Percentiles rank a stretch among this genome's conserved stretches.
Conservation (phyloP, 805 yeast genomes). For the Myxozyma geophila region DNA sequence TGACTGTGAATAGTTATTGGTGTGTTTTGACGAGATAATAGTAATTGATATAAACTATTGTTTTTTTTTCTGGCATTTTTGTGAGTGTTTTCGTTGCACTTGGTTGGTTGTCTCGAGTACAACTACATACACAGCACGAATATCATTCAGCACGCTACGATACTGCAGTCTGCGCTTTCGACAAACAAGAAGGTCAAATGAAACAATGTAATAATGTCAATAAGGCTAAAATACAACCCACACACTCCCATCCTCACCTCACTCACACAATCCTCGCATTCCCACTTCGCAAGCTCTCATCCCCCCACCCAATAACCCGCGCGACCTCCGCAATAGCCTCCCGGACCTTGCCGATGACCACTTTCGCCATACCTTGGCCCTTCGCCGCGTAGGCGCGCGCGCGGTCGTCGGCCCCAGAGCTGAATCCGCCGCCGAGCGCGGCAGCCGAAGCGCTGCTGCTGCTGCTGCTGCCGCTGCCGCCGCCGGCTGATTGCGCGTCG, state of each 20-base stretch:
- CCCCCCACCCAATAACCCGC: slow-evolving; percentile 35
- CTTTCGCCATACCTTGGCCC: slow-evolving; percentile 36
- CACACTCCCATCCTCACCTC: not conserved
- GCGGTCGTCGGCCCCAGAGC: not conserved
- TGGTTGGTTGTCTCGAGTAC: too few relatives aligned
- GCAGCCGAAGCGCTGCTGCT: not conserved
- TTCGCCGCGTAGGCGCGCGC: slow-evolving; percentile 10
- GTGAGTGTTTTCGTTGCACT: too few relatives aligned
- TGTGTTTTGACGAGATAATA: too few relatives aligned
- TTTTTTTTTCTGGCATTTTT: too few relatives aligned
- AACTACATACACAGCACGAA: too few relatives aligned
- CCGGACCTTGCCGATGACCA: slow-evolving; percentile 31
- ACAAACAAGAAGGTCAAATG: too few relatives aligned
- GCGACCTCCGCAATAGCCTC: slow-evolving; percentile 36
- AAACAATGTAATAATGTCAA: not conserved
- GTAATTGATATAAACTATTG: too few relatives aligned
- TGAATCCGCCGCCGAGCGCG: slow-evolving; percentile 3
- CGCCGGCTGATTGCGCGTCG: slow-evolving; percentile 14
- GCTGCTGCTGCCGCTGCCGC: slow-evolving; percentile 13
- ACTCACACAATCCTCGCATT: slow-evolving; percentile 26
- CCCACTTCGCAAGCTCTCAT: slow-evolving; percentile 20
- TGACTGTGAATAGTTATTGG: too few relatives aligned
- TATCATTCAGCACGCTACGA: too few relatives aligned
- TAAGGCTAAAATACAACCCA: not conserved
- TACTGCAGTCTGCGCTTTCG: too few relatives aligned